Evolutionary conservation across 2,329 filamentous ascomycete species (phyloP).

Genomic region (Fusarium multiceps): DNA sequence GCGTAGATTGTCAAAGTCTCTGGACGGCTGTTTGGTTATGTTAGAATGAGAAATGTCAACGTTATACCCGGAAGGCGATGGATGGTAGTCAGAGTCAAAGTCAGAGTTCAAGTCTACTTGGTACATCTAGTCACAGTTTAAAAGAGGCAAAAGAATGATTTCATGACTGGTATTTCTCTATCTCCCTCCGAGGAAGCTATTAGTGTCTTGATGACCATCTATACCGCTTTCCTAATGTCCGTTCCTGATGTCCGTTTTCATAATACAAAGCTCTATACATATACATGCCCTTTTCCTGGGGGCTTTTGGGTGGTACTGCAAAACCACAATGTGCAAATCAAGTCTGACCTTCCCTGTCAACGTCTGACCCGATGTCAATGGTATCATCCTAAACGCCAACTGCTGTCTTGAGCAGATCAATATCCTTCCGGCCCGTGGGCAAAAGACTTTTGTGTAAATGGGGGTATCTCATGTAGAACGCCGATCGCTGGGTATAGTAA

Average conservation of each 20-base stretch:
- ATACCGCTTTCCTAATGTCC: slow-evolving; percentile 3
- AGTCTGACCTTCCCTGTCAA: background rate
- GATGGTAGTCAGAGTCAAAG: background rate
- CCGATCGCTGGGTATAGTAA: background rate
- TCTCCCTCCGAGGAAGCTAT: background rate
- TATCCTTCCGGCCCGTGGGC: background rate
- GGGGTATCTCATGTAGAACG: background rate
- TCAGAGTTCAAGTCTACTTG: background rate
- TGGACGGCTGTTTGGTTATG: background rate
- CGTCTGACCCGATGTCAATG: background rate
- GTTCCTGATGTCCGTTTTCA: background rate
- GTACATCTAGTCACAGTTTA: background rate
- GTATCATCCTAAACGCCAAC: background rate
- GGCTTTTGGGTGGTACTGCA: background rate
- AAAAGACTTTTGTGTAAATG: background rate
- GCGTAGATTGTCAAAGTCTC: background rate
- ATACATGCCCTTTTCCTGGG: background rate
- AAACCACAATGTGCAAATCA: background rate
- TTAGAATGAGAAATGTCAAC: background rate
- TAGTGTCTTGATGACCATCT: background rate
- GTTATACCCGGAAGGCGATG: background rate
- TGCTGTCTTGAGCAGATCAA: background rate
- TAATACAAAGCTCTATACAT: slow-evolving; percentile 4
- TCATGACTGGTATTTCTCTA: slow-evolving; percentile 1
- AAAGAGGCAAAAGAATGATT: background rate